Percentiles rank a stretch among this genome's conserved stretches.
Conservation (phyloP, 2,329 filamentous ascomycete genomes). For the Aspergillus sp. region DNA sequence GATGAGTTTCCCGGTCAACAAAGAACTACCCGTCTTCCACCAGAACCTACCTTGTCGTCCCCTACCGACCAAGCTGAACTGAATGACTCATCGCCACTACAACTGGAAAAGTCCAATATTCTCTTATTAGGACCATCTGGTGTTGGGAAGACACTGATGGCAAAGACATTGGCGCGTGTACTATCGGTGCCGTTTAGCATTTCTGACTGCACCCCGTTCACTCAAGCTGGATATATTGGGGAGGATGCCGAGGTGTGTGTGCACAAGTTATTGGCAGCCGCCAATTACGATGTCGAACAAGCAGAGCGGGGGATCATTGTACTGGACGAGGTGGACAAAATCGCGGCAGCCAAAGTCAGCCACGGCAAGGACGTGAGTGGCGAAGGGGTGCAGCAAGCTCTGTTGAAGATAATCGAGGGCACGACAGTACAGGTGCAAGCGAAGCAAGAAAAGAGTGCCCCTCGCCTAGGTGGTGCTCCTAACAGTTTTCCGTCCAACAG, state of each 20-base stretch:
- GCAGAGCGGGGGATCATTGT: constrained; percentile 93
- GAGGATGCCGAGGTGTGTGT: constrained; percentile 97
- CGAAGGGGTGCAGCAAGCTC: constrained; percentile 92
- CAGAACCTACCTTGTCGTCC: constrained; percentile 25
- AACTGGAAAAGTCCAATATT: constrained; percentile 94
- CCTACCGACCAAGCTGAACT: constrained; percentile 40
- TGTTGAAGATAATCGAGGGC: constrained; percentile 94
- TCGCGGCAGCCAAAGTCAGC: constrained; percentile 80
- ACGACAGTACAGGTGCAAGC: constrained; percentile 90
- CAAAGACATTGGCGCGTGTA: constrained; percentile 81
- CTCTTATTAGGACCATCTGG: constrained; percentile 88
- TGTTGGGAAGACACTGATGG: constrained; percentile 94
- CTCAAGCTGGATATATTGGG: constrained; percentile 94
- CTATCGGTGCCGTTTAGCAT: constrained; percentile 96
- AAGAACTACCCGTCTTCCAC: constrained; percentile 44
- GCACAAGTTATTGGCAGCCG: constrained; percentile 81
- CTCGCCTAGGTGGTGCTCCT: constrained; percentile 37
- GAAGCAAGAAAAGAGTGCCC: constrained; percentile 56
- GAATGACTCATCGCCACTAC: constrained; percentile 60
- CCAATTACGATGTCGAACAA: constrained; percentile 81
- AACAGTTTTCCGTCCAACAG: constrained; percentile 40
- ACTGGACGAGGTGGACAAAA: constrained; percentile 96
- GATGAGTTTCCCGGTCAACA: constrained; percentile 65
- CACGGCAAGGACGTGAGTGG: constrained; percentile 93
- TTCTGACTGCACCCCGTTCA: constrained; percentile 93